phyloP scores from a whole-genome alignment of 345 rosid genomes.

The Melastoma malabathricum region DNA sequence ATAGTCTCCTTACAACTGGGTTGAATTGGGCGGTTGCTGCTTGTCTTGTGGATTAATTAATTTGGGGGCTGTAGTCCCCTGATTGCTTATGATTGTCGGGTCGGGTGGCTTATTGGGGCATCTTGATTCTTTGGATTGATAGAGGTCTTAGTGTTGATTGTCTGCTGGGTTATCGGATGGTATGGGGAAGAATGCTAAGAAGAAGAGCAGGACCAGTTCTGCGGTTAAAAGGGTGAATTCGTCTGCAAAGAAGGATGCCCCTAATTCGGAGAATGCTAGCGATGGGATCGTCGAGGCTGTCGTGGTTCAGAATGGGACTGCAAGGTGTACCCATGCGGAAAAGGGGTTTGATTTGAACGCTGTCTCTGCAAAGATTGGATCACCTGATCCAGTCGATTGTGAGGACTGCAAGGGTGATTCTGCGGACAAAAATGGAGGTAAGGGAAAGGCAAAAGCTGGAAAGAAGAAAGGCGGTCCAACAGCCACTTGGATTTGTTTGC shows the following conservation, averaged over 20 bases:
- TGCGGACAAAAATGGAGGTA: slow-evolving; percentile 44
- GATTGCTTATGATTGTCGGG: too few relatives aligned
- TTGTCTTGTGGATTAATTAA: too few relatives aligned
- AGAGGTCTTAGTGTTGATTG: too few relatives aligned
- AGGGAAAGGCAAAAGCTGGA: slow-evolving; percentile 54
- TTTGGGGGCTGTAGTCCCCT: too few relatives aligned
- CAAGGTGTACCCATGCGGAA: slow-evolving; percentile 45
- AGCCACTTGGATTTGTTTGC: slow-evolving; percentile 89
- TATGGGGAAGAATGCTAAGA: slow-evolving; percentile 90
- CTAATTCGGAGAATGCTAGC: slow-evolving; percentile 19
- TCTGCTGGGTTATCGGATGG: background rate
- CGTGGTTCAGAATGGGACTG: slow-evolving; percentile 26
- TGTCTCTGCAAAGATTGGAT: slow-evolving; percentile 41
- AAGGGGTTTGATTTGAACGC: slow-evolving; percentile 48
- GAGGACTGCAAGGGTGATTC: slow-evolving; percentile 63
- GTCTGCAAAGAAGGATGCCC: slow-evolving; percentile 21
- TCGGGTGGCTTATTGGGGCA: too few relatives aligned
- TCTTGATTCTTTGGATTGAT: too few relatives aligned
- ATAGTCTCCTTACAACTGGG: too few relatives aligned
- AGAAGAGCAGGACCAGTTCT: slow-evolving; percentile 42
- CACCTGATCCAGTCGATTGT: slow-evolving; percentile 41
- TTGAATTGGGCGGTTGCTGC: too few relatives aligned
- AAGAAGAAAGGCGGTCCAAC: slow-evolving; percentile 43
- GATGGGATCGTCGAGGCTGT: slow-evolving; percentile 20
- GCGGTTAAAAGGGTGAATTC: slow-evolving; percentile 33